These are phyloP conservation scores for Cordia subcordata DNA, from an alignment of 257 asterid species.

Conservation along the genomic window DNA sequence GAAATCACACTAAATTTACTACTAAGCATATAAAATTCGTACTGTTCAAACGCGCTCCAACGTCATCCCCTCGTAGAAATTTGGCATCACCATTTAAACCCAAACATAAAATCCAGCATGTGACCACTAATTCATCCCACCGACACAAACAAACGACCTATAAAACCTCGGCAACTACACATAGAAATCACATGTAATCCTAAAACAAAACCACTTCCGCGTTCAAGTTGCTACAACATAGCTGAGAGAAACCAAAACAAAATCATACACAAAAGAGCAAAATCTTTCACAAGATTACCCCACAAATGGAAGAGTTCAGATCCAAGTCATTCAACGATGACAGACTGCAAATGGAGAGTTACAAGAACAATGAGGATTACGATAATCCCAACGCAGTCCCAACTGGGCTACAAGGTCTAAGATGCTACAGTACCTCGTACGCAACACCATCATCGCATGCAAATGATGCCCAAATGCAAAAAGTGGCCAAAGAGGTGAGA, in stretches of 20 bases:
- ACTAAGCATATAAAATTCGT: too few relatives aligned
- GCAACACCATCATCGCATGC: conserved; percentile 36
- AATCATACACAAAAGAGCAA: too few relatives aligned
- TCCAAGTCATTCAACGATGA: conserved; percentile 40
- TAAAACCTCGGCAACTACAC: not conserved
- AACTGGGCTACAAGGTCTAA: conserved; percentile 56
- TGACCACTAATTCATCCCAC: not conserved
- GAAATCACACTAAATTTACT: too few relatives aligned
- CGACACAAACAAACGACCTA: not conserved
- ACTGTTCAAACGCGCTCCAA: too few relatives aligned
- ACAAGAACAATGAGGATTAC: conserved; percentile 13
- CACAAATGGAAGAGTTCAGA: conserved; percentile 54
- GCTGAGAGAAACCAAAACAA: not conserved
- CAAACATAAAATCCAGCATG: too few relatives aligned
- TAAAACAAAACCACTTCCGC: not conserved
- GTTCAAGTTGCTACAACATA: too few relatives aligned
- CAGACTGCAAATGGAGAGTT: conserved; percentile 28
- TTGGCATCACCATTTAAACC: too few relatives aligned
- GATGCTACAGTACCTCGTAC: conserved; percentile 69
- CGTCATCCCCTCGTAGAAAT: too few relatives aligned
- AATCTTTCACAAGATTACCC: not conserved
- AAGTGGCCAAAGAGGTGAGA: conserved; percentile 41
- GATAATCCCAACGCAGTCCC: conserved; percentile 28
- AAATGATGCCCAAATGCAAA: conserved; percentile 31
- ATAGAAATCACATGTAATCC: not conserved